Evolutionary conservation across 257 asterid genomes (phyloP), one percentile per base, ranked within the genome.

Genomic region (Haberlea rhodopensis): DNA sequence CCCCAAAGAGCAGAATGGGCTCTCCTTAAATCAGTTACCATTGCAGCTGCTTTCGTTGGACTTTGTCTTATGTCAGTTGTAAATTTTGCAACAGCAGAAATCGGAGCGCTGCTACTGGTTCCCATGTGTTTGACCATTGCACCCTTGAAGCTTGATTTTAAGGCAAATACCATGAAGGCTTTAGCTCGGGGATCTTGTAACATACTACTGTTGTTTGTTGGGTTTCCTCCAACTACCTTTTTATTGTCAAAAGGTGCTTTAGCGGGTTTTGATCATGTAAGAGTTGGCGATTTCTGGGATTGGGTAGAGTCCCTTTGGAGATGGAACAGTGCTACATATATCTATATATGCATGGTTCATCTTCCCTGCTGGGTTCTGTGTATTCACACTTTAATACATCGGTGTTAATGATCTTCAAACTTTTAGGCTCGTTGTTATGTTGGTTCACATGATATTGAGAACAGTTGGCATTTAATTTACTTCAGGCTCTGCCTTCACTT

Each of bases 321-420:
- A 20, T 94, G 99, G 97, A 87, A 85, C 57, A 94, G 97, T 78
- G 97, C 96, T 11, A 85, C 99, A 2, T 92, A 89, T 37, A 77
- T 90, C 46, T 90, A 81, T 67, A 69, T 87, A 55, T 85, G 95
- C 63, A 77, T 81, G 82, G 90, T 94, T 75, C 95, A 94, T 75
- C 95, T 90, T 53, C 97, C 99, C 5, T 94, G 97, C 70, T 86
- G 99, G 97, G 89, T 82, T 71, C 75, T 94, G 53, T 90, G 97
- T 74, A 32, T 78, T 53, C 85, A 76, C 69, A 87, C 73, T 48
- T 69, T 85, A 67, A 29, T 79, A 23, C 87, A 80, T 74, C 76
- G 73, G 51, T 66, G 79, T 72, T 85, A 77, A 79, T 43, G 49
- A 62, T 34, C 69, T 63, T 6, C 26, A 6, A 52, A 31, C 21